Conservation (phyloP, 2,329 filamentous ascomycete genomes). For the Colletotrichum sp. region DNA sequence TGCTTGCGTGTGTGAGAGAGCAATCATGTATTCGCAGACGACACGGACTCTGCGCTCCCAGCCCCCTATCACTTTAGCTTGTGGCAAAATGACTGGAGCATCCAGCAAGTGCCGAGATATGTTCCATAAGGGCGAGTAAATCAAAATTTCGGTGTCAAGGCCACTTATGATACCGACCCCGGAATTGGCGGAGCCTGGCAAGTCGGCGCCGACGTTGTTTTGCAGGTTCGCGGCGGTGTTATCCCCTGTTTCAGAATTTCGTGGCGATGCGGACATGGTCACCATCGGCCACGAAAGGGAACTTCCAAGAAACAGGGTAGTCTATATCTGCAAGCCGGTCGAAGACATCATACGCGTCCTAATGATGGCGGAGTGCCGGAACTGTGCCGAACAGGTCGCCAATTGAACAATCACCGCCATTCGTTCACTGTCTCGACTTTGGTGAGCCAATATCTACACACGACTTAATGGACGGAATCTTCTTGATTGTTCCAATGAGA, state of each 20-base stretch:
- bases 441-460: neutral
- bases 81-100: neutral
- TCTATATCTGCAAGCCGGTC: neutral
- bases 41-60: neutral
- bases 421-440: neutral
- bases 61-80: neutral
- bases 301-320: neutral
- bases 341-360: neutral
- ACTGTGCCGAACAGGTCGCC: neutral
- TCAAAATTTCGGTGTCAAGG: neutral
- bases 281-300: neutral
- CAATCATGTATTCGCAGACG: neutral
- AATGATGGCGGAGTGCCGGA: neutral
- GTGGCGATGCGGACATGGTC: neutral
- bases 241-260: neutral
- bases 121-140: neutral
- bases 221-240: neutral
- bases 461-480: neutral
- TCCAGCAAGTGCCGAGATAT: neutral
- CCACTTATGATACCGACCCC: neutral
- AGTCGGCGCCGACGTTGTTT: neutral
- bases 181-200: neutral
- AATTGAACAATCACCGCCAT: neutral
- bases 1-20: neutral
- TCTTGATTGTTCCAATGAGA: neutral